Percentiles rank a stretch among this genome's conserved stretches.
These are phyloP conservation scores for Amylocystis lapponica DNA, from an alignment of 768 basidiomycete genomes.

Conservation along the genomic window DNA sequence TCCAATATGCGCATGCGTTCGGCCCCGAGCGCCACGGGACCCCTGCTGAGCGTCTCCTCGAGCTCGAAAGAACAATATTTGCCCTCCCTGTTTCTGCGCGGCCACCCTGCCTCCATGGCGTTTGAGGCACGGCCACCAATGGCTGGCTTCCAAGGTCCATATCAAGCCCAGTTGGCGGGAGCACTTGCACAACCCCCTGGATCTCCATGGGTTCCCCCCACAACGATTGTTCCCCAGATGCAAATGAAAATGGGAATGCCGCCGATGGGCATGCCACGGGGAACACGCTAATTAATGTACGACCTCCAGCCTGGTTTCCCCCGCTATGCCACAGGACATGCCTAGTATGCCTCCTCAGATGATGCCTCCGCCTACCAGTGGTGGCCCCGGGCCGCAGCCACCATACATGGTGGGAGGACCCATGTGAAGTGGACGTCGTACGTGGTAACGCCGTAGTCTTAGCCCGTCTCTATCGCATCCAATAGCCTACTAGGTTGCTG, in stretches of 20 bases:
- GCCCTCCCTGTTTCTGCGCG: slow-evolving; percentile 74
- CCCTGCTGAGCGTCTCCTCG: slow-evolving; percentile 91
- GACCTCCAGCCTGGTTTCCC: slow-evolving; percentile 35
- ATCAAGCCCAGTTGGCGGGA: slow-evolving; percentile 93
- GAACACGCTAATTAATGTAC: slow-evolving; percentile 45
- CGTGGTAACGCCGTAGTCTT: background rate
- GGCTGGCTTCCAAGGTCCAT: slow-evolving; percentile 69
- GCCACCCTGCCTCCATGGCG: slow-evolving; percentile 68
- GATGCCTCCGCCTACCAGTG: slow-evolving; percentile 8
- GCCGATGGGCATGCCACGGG: no score
- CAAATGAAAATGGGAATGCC: slow-evolving; percentile 35
- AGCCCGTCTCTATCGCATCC: background rate
- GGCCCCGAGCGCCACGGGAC: slow-evolving; percentile 98
- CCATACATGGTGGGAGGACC: slow-evolving; percentile 7
- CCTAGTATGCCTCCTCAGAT: slow-evolving; percentile 30
- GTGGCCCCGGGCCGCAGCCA: slow-evolving; percentile 6
- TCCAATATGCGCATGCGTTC: slow-evolving; percentile 97
- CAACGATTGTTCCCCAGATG: slow-evolving; percentile 52
- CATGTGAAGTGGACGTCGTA: background rate
- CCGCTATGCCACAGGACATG: slow-evolving; percentile 43
- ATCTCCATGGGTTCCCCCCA: slow-evolving; percentile 71
- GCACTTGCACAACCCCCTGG: slow-evolving; percentile 61
- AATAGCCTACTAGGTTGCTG: no score
- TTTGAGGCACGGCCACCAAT: slow-evolving; percentile 63
- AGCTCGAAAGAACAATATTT: slow-evolving; percentile 92